phyloP scores from a whole-genome alignment of 1,284 basidiomycete genomes.

The Malassezia arunalokei region DNA sequence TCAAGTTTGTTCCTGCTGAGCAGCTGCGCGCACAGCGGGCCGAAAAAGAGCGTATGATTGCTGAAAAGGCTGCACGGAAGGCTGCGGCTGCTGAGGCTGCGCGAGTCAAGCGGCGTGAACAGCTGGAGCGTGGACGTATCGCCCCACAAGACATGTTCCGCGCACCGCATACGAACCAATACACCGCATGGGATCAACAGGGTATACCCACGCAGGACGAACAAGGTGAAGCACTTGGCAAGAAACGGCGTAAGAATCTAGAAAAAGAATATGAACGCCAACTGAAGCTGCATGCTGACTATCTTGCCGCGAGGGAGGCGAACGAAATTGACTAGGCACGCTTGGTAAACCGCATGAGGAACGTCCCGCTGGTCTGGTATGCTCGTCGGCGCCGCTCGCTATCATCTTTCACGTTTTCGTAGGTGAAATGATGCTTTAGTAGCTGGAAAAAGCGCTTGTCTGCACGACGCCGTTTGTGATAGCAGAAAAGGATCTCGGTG shows the following conservation, averaged over 20 bases:
- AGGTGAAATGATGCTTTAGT: conserved; percentile 69
- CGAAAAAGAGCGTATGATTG: conserved; percentile 66
- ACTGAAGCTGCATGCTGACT: conserved; percentile 41
- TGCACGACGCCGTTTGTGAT: conserved; percentile 81
- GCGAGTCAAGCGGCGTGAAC: conserved; percentile 60
- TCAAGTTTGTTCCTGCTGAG: conserved; percentile 77
- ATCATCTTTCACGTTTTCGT: conserved; percentile 54
- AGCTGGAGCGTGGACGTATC: conserved; percentile 70
- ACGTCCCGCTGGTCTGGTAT: conserved; percentile 34
- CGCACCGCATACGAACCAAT: conserved; percentile 34
- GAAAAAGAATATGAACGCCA: conserved; percentile 68
- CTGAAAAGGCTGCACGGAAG: conserved; percentile 71
- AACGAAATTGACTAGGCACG: conserved; percentile 21
- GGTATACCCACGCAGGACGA: conserved; percentile 75
- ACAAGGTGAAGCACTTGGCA: conserved; percentile 72
- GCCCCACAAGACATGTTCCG: conserved; percentile 70
- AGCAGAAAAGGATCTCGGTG: conserved; percentile 62
- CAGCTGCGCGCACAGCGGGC: conserved; percentile 72
- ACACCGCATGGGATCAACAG: conserved; percentile 58
- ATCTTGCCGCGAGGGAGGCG: conserved; percentile 29
- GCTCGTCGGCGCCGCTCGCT: conserved; percentile 18
- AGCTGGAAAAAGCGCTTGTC: conserved; percentile 78
- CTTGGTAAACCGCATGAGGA: conserved; percentile 13
- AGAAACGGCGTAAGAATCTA: conserved; percentile 67
- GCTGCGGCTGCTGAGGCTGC: conserved; percentile 61